Evolutionary conservation across 2,329 filamentous ascomycete genomes (phyloP).

Genomic region (Fusarium hainanense): DNA sequence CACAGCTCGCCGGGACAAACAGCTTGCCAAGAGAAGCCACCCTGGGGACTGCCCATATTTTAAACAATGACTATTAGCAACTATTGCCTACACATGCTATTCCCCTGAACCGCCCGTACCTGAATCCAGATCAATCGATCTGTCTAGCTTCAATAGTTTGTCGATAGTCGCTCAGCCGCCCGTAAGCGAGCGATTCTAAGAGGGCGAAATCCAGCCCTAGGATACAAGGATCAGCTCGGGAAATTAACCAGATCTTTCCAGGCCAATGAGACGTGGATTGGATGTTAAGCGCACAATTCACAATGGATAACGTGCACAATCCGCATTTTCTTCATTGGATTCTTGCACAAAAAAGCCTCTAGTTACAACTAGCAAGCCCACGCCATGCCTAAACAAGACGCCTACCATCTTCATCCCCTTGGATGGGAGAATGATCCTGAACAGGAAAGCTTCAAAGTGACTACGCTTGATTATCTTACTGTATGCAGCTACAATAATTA

Average conservation of each 20-base stretch:
- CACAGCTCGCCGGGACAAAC: not conserved
- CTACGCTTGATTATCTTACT: slow-evolving; percentile 52
- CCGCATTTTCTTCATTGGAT: not conserved
- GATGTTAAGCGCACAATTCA: not conserved
- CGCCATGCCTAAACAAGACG: slow-evolving; percentile 46
- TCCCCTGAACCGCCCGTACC: not conserved
- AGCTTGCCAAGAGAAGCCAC: not conserved
- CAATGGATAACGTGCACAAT: not conserved
- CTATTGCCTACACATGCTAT: not conserved
- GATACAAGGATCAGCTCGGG: not conserved
- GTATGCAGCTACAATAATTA: slow-evolving; percentile 53
- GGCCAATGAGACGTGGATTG: not conserved
- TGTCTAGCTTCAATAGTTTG: not conserved
- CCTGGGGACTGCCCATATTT: not conserved
- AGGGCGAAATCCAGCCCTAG: not conserved
- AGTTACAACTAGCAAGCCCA: not conserved
- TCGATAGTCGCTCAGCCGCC: not conserved
- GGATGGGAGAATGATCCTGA: slow-evolving; percentile 54
- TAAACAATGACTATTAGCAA: not conserved
- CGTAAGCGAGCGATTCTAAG: not conserved
- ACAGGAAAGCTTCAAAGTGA: slow-evolving; percentile 52
- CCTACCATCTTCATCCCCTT: slow-evolving; percentile 47
- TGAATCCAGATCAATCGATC: not conserved
- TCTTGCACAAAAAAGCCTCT: not conserved
- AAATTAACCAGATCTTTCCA: not conserved